A percentile compares a stretch with the other conserved stretches of the same genome.
Conservation (phyloP, 345 rosid genomes). For the Brassica incana region DNA sequence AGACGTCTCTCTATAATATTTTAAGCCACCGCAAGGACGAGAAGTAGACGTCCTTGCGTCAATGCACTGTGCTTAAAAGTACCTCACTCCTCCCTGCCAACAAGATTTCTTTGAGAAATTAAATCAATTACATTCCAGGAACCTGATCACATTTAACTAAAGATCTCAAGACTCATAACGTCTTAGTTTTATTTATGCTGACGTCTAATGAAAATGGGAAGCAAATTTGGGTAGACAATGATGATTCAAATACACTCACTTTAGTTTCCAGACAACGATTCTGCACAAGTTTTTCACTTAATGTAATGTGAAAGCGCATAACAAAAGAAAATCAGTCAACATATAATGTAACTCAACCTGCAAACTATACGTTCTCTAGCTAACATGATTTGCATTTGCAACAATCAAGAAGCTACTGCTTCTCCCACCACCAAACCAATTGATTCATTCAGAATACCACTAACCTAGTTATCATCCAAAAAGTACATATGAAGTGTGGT, state of each 20-base stretch:
- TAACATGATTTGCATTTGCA: not conserved
- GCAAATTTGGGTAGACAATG: conserved; percentile 12
- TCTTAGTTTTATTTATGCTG: not conserved
- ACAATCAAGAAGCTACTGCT: not conserved
- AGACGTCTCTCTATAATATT: conserved; percentile 6
- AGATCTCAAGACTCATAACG: not conserved
- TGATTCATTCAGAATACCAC: not conserved
- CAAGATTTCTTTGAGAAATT: not conserved
- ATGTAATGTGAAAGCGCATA: not conserved
- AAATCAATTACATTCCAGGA: conserved; percentile 10
- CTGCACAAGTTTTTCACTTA: not conserved
- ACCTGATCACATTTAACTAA: conserved; percentile 4
- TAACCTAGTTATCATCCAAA: not conserved
- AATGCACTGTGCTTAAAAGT: not conserved
- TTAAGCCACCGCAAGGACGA: not conserved
- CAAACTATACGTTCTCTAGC: not conserved
- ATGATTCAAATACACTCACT: not conserved
- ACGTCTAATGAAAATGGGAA: not conserved
- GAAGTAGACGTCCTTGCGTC: conserved; percentile 3
- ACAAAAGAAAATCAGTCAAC: not conserved
- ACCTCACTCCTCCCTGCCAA: conserved; percentile 34
- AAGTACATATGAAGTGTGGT: not conserved
- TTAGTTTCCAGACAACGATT: not conserved
- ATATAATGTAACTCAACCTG: too few species aligned
- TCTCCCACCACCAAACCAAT: not conserved